These are phyloP conservation scores for Wickerhamia fluorescens DNA, from an alignment of 805 yeast genomes.

Conservation along the genomic window DNA sequence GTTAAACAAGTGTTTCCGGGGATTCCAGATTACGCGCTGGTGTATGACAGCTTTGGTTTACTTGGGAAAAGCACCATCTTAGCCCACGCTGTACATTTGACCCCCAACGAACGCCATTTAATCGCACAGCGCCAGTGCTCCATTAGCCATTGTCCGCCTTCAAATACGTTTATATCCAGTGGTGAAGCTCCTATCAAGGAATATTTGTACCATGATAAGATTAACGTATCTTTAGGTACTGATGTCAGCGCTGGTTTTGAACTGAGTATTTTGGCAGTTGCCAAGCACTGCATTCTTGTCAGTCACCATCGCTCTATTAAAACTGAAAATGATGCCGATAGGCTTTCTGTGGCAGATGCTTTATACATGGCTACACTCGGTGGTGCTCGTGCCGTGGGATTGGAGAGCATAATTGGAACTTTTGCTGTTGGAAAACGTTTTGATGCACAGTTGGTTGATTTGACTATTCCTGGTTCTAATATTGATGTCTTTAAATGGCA, in stretches of 20 bases:
- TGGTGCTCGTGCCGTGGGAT: slow-evolving; percentile 71
- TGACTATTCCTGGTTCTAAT: slow-evolving; percentile 45
- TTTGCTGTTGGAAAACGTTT: slow-evolving; percentile 74
- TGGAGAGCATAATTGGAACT: slow-evolving; percentile 55
- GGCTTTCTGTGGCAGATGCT: slow-evolving; percentile 62
- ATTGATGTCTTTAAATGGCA: slow-evolving; percentile 78
- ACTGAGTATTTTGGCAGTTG: slow-evolving; percentile 29
- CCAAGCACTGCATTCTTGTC: slow-evolving; percentile 29
- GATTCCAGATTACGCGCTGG: slow-evolving; percentile 61
- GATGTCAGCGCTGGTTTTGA: slow-evolving; percentile 39
- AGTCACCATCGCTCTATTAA: slow-evolving; percentile 33
- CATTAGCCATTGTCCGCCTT: slow-evolving; percentile 88
- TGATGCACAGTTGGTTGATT: slow-evolving; percentile 75
- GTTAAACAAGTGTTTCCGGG: slow-evolving; percentile 70
- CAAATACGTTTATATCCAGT: slow-evolving; percentile 79
- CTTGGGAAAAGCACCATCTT: slow-evolving; percentile 62
- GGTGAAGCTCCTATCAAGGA: slow-evolving; percentile 80
- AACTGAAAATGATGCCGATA: slow-evolving; percentile 25
- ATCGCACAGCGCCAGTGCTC: slow-evolving; percentile 55
- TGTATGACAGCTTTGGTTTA: slow-evolving; percentile 60
- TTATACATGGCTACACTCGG: slow-evolving; percentile 81
- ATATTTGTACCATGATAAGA: slow-evolving; percentile 53
- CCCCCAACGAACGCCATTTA: slow-evolving; percentile 54
- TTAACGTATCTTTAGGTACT: slow-evolving; percentile 66
- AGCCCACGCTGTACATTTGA: slow-evolving; percentile 84